Base-by-base conservation (phyloP, 2,329 filamentous ascomycete genomes). In the Monascus ruber region DNA sequence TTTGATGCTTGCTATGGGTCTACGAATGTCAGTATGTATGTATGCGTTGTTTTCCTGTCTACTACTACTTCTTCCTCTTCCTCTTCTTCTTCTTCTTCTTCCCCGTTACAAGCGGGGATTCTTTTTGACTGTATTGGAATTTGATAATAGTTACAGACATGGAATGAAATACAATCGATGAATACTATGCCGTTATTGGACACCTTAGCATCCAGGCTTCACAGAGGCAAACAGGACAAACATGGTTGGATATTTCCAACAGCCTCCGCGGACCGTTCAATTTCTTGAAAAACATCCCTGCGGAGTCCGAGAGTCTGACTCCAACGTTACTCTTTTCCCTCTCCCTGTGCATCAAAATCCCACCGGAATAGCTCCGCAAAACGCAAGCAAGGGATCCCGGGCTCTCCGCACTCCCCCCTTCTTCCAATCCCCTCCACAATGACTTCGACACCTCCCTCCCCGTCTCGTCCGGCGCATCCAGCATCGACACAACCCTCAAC, bases 1-100 rank as follows among this genome's bases (percentile, higher is more conserved):
- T 17, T 17, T 17, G 37, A 44, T 40, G 46, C 37, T 49, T 45
- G 46, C 42, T 43, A 54, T 47, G 50, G 47, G 45, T 36, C 47
- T 9, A 49, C 42, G 47, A 48, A 46, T 47, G 44, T 47, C 17
- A 17, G 17, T 17, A 17, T 17, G 17, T 17, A 49, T 40, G 44
- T 44, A 34, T 42, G 43, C 35, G 40, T 41, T 41, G 42, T 28
- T 37, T 44, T 46, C 34, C 38, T 11, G 31, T 17, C 31, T 33
- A 6, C 6, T n/a, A 6, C 24, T 33, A 6, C 5, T 6, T 33
- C 10, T 11, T 6, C 24, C 7, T n/a, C 3, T n/a, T n/a, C 6
- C 5, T n/a, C 10, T 33, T 33, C 7, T 11, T 6, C 24, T 2
- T n/a, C 3, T n/a, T n/a, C 6, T 33, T n/a, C 10, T 33, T 33